Base-by-base conservation (phyloP, 257 asterid genomes). In the Vinca minor region DNA sequence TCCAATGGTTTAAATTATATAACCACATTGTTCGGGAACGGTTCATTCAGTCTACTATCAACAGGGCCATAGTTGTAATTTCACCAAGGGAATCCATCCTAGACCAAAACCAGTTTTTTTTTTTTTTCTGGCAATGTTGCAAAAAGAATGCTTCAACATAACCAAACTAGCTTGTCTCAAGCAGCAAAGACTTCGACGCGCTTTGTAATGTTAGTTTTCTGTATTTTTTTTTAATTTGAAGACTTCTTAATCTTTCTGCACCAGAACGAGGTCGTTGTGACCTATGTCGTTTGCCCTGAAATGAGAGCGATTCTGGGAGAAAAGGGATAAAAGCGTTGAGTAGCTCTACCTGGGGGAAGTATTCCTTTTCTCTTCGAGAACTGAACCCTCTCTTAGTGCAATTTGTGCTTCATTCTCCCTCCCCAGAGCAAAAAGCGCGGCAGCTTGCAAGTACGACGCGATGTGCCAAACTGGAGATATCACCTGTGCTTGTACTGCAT, bases 331-430 rank as follows among this genome's bases (percentile, higher is more conserved):
- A n/a, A 49, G 55, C 38, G 4, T 29, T 44, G 59, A 29, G 35
- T n/a, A 39, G 36, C 73, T 76, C 48, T 54, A 62, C 46, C 60
- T 64, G 28, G 69, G 70, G 72, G 77, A 55, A 45, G 71, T 77
- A 72, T 77, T 84, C 74, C 67, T 77, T 77, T 77, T 85, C 61
- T 84, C 89, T 72, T 92, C 96, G 70, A 92, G 73, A 41, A 74
- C 76, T 13, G 96, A 77, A 44, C 96, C 98, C 69, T 89, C 96
- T 70, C 72, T 80, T 13, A 92, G 84, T 46, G 96, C 83, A 58
- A 89, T 84, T 66, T 89, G 96, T 0, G 89, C 98, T 47, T 92
- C 98, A 21, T 81, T 84, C 63, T 85, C 95, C 91, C 87, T 85
- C 49, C 85, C 85, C 58, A 92, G 78, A 21, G 83, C 76, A 62